Conservation (phyloP, 2,329 filamentous ascomycete species). For the Cercospora sp. region DNA sequence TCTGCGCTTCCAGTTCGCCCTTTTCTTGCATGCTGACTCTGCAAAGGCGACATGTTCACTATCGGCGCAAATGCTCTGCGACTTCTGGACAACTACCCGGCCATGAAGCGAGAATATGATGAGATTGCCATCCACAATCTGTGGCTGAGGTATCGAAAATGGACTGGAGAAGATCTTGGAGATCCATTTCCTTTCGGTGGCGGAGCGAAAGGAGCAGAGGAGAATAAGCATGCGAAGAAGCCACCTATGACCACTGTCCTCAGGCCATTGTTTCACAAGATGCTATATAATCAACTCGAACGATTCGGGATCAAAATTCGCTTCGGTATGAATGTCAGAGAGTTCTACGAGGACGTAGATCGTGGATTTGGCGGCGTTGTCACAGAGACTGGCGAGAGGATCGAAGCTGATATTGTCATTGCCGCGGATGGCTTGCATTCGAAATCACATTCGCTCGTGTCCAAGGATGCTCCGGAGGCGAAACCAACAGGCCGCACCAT, state of each 20-base stretch:
- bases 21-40: neutral
- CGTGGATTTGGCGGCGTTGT: conserved; percentile 31
- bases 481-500: conserved; percentile 29
- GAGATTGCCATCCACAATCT: conserved; percentile 26
- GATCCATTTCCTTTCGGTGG: conserved; percentile 18
- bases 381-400: conserved; percentile 43
- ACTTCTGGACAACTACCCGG: conserved; percentile 26
- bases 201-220: conserved; percentile 15
- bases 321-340: conserved; percentile 38
- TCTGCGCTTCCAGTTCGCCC: neutral
- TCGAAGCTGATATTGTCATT: conserved; percentile 45
- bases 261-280: conserved; percentile 25
- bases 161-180: conserved; percentile 27
- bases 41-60: conserved; percentile 29
- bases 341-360: conserved; percentile 48
- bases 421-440: conserved; percentile 36
- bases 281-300: conserved; percentile 28
- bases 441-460: conserved; percentile 14
- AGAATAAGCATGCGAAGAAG: conserved; percentile 14
- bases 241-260: conserved; percentile 28
- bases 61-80: conserved; percentile 45
- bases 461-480: conserved; percentile 15
- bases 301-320: conserved; percentile 26
- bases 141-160: conserved; percentile 26
- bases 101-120: conserved; percentile 27